phyloP scores from a whole-genome alignment of 768 basidiomycete genomes.

The button mushroom (Agaricus bisporus) region DNA sequence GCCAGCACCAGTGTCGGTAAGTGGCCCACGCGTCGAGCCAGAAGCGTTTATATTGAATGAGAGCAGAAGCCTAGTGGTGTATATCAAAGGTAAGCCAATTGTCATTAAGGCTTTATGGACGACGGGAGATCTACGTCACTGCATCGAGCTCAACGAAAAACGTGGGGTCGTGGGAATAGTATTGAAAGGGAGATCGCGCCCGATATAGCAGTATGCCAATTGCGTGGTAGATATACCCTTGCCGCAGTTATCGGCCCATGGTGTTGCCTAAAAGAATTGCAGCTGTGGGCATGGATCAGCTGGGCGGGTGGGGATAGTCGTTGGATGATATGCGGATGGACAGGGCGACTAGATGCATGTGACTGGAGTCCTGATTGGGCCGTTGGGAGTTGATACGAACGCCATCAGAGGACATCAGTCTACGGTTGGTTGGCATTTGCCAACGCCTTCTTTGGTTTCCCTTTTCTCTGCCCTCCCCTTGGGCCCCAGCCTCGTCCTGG shows the following conservation, averaged over 20 bases:
- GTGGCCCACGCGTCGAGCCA: slow-evolving; percentile 3
- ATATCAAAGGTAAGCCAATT: slow-evolving; percentile 7
- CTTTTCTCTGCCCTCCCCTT: slow-evolving; percentile 31
- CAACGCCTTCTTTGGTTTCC: slow-evolving; percentile 19
- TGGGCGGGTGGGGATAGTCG: background rate
- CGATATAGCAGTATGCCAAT: slow-evolving; percentile 16
- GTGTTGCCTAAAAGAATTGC: background rate
- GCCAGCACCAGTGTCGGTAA: slow-evolving; percentile 12
- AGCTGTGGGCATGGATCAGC: background rate
- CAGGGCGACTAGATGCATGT: slow-evolving; percentile 1
- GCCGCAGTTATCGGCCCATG: background rate
- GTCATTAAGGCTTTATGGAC: background rate
- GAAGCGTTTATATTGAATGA: background rate
- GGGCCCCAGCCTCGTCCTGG: slow-evolving; percentile 20
- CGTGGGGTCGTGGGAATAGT: slow-evolving; percentile 30
- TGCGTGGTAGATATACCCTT: slow-evolving; percentile 9
- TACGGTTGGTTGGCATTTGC: slow-evolving; percentile 17
- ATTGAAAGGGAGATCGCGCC: slow-evolving; percentile 16
- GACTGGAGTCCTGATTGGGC: slow-evolving; percentile 13
- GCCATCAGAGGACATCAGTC: slow-evolving; percentile 9
- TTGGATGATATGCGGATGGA: background rate
- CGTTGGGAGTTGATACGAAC: slow-evolving; percentile 9
- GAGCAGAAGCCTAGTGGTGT: slow-evolving; percentile 1
- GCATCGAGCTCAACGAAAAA: slow-evolving; percentile 29
- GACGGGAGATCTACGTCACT: slow-evolving; percentile 21